Base-by-base conservation (phyloP, 192 early-diverging fungal species). In the Rhizoclosmatium globosum region DNA sequence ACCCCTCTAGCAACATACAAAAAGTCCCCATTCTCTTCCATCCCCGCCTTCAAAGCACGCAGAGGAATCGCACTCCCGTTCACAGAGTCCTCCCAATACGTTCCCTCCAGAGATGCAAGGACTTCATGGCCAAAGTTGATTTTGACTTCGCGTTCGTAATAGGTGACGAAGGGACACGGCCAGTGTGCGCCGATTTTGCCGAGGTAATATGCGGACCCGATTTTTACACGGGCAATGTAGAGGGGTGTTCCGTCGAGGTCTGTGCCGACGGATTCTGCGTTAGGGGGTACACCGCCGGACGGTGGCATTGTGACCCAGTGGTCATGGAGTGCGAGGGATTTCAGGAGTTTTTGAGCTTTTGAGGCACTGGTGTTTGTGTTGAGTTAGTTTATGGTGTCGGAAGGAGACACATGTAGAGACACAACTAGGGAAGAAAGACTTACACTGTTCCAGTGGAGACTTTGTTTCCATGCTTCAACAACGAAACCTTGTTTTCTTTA, bases 161-260 rank as follows among this genome's bases (percentile, higher is more conserved):
- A 79, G 23, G 68, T 47, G 43, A 79, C 57, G 9, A 79, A 71
- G 3, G 77, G 66, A 44, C 13, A 23, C 38, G 13, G 13, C 23
- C 47, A 47, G 38, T 48, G 43, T 4, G 15, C 47, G 13, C 46
- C 21, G 59, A 69, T 71, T 45, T 79, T 79, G 3, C 77, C 77
- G 7, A 71, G 17, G n/a, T 68, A 47, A 23, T 59, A 62, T 2
- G 50, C 47, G 31, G 15, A 39, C 38, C 77, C 77, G 58, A 79
- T 71, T 61, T 79, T 79, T 9, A 71, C 77, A 41, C 77, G 65
- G 4, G 77, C 66, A 61, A 79, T 71, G 53, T 71, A 79, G n/a
- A 79, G 42, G 1, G 17, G 17, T 9, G 38, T 71, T 2, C 77
- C 77, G 59, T 79, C 57, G 17, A 60, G 7, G 46, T 79, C 77